phyloP scores from a whole-genome alignment of 352 stramenopile genomes.

The Globisporangium splendens region DNA sequence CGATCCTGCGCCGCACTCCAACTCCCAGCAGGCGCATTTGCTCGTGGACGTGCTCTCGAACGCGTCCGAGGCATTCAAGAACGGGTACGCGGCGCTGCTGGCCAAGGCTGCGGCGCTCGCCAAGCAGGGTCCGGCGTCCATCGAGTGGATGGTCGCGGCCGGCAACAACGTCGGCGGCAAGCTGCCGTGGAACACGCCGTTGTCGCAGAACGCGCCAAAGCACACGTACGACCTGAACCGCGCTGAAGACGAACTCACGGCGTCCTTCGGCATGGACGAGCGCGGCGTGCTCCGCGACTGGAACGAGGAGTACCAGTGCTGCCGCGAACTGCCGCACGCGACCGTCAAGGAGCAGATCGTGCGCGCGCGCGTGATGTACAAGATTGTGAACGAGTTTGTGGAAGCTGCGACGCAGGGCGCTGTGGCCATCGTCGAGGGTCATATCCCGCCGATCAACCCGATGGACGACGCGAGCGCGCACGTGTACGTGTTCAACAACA shows the following conservation, averaged over 20 bases:
- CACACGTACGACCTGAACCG: conserved; percentile 81
- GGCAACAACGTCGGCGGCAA: conserved; percentile 73
- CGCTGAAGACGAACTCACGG: conserved; percentile 88
- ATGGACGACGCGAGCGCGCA: conserved; percentile 91
- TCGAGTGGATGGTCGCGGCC: conserved; percentile 84
- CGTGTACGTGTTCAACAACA: conserved; percentile 98
- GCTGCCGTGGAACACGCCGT: conserved; percentile 76
- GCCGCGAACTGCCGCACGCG: conserved; percentile 68
- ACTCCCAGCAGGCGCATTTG: conserved; percentile 47
- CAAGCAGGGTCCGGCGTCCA: conserved; percentile 74
- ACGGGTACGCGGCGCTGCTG: conserved; percentile 72
- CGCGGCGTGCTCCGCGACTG: conserved; percentile 92
- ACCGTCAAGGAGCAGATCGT: conserved; percentile 90
- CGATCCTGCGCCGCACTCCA: conserved; percentile 67
- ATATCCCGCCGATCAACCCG: conserved; percentile 95
- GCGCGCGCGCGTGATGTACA: conserved; percentile 92
- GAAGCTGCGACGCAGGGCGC: conserved; percentile 87
- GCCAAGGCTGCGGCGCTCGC: conserved; percentile 68
- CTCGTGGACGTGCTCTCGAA: conserved; percentile 78
- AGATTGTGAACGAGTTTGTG: conserved; percentile 94
- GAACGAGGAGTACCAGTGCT: conserved; percentile 97
- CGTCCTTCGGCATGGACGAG: conserved; percentile 91
- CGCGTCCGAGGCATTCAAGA: conserved; percentile 70
- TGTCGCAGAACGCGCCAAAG: conserved; percentile 20
- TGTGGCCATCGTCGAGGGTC: conserved; percentile 92